A percentile compares a stretch with the other conserved stretches of the same genome.
phyloP scores from a whole-genome alignment of 176 grass and related monocot species.

The Carex littledalei region DNA sequence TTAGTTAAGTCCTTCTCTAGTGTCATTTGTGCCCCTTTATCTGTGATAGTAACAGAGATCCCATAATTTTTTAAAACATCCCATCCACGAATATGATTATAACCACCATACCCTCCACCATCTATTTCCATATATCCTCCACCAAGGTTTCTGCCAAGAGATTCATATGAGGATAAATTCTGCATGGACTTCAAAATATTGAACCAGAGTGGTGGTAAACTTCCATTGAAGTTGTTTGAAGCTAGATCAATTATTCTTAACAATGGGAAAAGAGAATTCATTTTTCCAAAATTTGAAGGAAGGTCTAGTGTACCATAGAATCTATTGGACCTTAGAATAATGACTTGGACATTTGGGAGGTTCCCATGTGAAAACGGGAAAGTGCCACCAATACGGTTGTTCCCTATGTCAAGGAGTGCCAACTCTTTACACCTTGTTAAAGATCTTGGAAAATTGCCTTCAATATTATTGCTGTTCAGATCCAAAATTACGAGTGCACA shows the following conservation, averaged over 20 bases:
- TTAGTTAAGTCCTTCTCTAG: too few relatives aligned
- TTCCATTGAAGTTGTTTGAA: slow-evolving; percentile 9
- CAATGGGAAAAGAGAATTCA: not conserved
- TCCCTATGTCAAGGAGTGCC: slow-evolving; percentile 18
- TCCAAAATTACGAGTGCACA: slow-evolving; percentile 10
- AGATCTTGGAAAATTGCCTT: not conserved
- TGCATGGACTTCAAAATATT: not conserved
- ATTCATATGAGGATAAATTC: too few relatives aligned
- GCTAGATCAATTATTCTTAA: slow-evolving; percentile 32
- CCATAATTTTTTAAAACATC: too few relatives aligned
- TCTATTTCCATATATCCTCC: too few relatives aligned
- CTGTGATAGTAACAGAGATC: too few relatives aligned
- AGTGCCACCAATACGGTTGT: slow-evolving; percentile 1
- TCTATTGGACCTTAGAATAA: slow-evolving; percentile 24
- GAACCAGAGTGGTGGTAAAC: not conserved
- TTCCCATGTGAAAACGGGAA: slow-evolving; percentile 22
- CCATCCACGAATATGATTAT: too few relatives aligned
- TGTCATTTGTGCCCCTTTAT: too few relatives aligned
- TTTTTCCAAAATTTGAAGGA: not conserved
- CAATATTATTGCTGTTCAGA: slow-evolving; percentile 24
- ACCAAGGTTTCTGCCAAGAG: too few relatives aligned
- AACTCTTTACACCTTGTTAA: not conserved
- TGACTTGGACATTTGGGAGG: not conserved
- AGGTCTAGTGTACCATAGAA: slow-evolving; percentile 7
- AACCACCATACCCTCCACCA: too few relatives aligned